Evolutionary conservation across 352 stramenopile genomes (phyloP), one percentile per base, ranked within the genome.

Genomic region (Poterioochromonas sp.): DNA sequence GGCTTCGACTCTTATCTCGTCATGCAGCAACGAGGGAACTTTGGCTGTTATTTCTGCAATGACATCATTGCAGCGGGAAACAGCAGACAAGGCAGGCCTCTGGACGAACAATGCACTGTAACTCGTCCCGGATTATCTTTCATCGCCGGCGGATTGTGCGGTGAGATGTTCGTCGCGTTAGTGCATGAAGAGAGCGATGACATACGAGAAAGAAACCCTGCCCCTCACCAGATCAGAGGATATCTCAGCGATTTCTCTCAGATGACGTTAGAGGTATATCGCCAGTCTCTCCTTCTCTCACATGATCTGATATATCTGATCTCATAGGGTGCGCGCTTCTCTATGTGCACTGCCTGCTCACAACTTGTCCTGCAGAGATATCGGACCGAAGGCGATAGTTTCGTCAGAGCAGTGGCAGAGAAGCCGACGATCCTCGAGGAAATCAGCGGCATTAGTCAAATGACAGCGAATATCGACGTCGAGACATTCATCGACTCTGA

Each of bases 61-160:
- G 95, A 99, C 84, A 91, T 99, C 37, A 94, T 98, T 29, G 96
- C 94, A 76, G 95, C 96, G 1, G 91, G 93, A 37, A 96, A 99
- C 82, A 98, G 94, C 35, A 88, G 94, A 34, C 93, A 91, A 34
- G 94, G 99, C 82, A 90, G 95, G 15, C 99, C 95, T 8, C 77
- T 99, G 15, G 96, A 99, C 83, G 95, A 99, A 87, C 97, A 99
- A 89, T 99, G 96, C 82, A 99, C 96, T 0, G 95, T 99, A 0
- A 99, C 96, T 43, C 87, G 96, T 18, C 95, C 96, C 1, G 96
- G 96, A 5, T 78, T 54, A 20, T 90, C 92, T 3, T 90, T 90
- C 0, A 94, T 96, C 40, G 92, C 93, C 22, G 88, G 90, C 41
- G 90, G 90, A 0, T 96, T 96, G 41, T 93, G 93, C 0, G 95